A percentile compares a stretch with the other conserved stretches of the same genome.
phyloP scores from a whole-genome alignment of 768 basidiomycete genomes.

The Rhodotorula diobovata region DNA sequence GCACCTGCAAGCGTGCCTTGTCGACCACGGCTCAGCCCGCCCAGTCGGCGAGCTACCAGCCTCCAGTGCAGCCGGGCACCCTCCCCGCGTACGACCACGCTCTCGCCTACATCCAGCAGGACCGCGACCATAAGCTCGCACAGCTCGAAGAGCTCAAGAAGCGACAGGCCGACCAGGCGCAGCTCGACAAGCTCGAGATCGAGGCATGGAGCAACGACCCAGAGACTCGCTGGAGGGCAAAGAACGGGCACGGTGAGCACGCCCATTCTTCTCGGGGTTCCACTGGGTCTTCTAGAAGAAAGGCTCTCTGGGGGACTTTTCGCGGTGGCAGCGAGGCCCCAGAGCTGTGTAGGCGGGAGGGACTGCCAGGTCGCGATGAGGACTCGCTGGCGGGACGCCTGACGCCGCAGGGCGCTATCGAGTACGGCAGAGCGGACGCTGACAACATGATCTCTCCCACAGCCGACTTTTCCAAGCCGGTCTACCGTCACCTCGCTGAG shows the following conservation, averaged over 20 bases:
- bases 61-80: constrained; percentile 19
- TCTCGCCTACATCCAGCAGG: constrained; percentile 61
- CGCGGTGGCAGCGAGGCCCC: no score
- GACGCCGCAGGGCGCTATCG: no score
- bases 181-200: constrained; percentile 59
- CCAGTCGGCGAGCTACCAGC: constrained; percentile 3
- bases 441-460: not conserved
- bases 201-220: constrained; percentile 83
- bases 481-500: constrained; percentile 75
- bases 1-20: constrained; percentile 10
- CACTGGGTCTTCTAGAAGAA: no score
- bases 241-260: constrained; percentile 70
- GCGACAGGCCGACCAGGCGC: constrained; percentile 44
- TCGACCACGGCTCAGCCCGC: constrained; percentile 17
- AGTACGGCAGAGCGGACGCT: not conserved
- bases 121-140: constrained; percentile 56
- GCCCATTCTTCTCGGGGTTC: not conserved
- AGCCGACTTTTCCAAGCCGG: constrained; percentile 53
- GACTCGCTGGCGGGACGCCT: no score
- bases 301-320: no score
- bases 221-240: constrained; percentile 68
- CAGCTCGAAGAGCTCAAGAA: constrained; percentile 52
- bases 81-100: constrained; percentile 70
- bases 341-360: no score
- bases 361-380: no score